A percentile compares a stretch with the other conserved stretches of the same genome.
phyloP scores from a whole-genome alignment of 2,329 filamentous ascomycete genomes.

The Claviceps sp. region DNA sequence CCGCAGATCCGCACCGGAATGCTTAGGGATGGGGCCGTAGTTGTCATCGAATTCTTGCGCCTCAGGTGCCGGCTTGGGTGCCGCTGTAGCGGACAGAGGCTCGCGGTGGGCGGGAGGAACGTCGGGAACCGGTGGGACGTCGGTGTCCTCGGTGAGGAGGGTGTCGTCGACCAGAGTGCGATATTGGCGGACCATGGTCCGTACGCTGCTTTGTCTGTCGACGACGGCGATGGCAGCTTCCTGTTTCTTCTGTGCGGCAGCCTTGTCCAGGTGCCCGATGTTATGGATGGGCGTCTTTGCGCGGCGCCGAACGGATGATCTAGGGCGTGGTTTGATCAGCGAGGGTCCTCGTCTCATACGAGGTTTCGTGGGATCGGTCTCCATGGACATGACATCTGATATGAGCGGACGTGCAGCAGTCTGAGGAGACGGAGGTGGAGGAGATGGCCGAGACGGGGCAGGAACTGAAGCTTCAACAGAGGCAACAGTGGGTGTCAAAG shows the following conservation, averaged over 20 bases:
- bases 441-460: not conserved
- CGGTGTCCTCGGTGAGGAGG: not conserved
- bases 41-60: not conserved
- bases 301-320: constrained; percentile 16
- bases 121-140: constrained; percentile 19
- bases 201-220: constrained; percentile 28
- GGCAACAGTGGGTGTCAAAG: not conserved
- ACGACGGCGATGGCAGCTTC: constrained; percentile 7
- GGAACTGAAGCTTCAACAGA: not conserved
- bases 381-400: not conserved
- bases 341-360: constrained; percentile 3
- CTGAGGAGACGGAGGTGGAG: not conserved
- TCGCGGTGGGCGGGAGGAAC: constrained; percentile 14
- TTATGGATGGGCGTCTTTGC: constrained; percentile 38
- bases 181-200: constrained; percentile 39
- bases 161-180: constrained; percentile 28
- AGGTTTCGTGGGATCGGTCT: not conserved
- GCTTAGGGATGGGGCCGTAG: constrained; percentile 1
- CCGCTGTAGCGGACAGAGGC: not conserved
- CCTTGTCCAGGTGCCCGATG: constrained; percentile 35
- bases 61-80: not conserved
- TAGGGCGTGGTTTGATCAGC: constrained; percentile 1
- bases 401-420: not conserved
- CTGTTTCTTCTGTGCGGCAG: constrained; percentile 10
- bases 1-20: not conserved